Base-by-base conservation (phyloP, 148 eudicot genomes). In the Salicornia ramosissima region DNA sequence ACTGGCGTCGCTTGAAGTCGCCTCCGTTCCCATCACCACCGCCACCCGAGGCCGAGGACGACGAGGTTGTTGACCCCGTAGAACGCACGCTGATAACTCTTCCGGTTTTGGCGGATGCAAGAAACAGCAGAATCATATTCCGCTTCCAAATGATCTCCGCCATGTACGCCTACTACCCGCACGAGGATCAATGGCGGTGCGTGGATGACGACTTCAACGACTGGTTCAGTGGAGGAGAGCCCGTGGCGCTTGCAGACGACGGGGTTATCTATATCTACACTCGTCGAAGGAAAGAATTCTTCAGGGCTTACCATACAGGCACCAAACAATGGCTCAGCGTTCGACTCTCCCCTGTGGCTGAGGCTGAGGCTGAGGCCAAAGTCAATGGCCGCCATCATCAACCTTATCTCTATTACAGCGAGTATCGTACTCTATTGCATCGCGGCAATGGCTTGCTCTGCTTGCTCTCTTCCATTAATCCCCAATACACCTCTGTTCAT, bases 401-500 rank as follows among this genome's bases (percentile, higher is more conserved):
- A 53, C 24, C 57, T 53, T 53, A 53, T 22, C 57, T 22, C 9
- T 1, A 49, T 1, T 16, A 49, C 18, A 15, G 3, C 19, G 7
- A 1, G 18, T 16, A 49, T 49, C 21, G 22, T 49, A 15, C 19
- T 49, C 21, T 16, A 55, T 11, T 28, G 28, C 15, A 55, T 55
- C 60, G 60, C 31, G 60, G 60, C 60, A 55, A 55, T 26, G 60
- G 53, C 53, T 18, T 50, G 53, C 53, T 50, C 21, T 50, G 60
- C 60, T 55, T 55, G 60, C 5, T 55, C 60, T 3, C 19, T 55
- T 55, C 60, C 34, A 3, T 25, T 1, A 2, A 2, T 25, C 2
- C 14, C 26, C 2, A 10, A 28, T 31, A 30, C 59, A 13, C 60
- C 60, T 1, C 1, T 55, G 60, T 25, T 25, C 60, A 55, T 55